Percentiles rank a stretch among this genome's conserved stretches.
Evolutionary conservation across 495 filamentous ascomycete species (phyloP).

Genomic region (Hypoxylon subgilvum): DNA sequence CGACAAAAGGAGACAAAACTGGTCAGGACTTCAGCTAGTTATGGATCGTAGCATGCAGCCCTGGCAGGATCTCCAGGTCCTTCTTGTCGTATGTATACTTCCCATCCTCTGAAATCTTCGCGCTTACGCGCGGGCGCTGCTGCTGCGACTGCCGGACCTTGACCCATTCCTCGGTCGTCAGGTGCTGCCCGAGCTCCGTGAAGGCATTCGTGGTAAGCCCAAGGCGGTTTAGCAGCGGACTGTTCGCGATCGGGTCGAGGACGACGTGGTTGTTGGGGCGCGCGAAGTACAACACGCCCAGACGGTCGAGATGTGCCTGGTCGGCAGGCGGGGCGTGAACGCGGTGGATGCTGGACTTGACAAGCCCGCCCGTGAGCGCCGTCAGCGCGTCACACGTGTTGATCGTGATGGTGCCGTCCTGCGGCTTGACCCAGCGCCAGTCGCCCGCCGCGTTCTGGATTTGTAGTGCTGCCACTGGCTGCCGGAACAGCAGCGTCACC

Average conservation of each 20-base stretch:
- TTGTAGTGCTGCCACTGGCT: slow-evolving; percentile 59
- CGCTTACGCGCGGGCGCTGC: slow-evolving; percentile 50
- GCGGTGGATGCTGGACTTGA: slow-evolving; percentile 59
- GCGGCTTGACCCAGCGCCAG: slow-evolving; percentile 59
- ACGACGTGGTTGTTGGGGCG: slow-evolving; percentile 52
- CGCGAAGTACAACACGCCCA: slow-evolving; percentile 58
- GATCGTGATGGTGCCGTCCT: slow-evolving; percentile 59
- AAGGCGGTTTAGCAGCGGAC: slow-evolving; percentile 50
- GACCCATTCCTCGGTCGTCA: slow-evolving; percentile 48
- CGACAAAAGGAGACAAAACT: no score
- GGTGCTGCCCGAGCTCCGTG: slow-evolving; percentile 40
- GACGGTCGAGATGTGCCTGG: slow-evolving; percentile 58
- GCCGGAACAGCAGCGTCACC: slow-evolving; percentile 61
- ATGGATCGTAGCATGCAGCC: slow-evolving; percentile 52
- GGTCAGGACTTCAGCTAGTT: slow-evolving; percentile 42
- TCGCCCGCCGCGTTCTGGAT: slow-evolving; percentile 51
- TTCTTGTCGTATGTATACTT: slow-evolving; percentile 45
- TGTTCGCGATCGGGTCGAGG: slow-evolving; percentile 53
- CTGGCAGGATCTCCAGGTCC: slow-evolving; percentile 57
- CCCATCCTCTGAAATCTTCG: slow-evolving; percentile 47
- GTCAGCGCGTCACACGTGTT: slow-evolving; percentile 60
- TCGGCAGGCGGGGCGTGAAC: slow-evolving; percentile 58
- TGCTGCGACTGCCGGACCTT: slow-evolving; percentile 47
- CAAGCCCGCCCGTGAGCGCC: slow-evolving; percentile 54
- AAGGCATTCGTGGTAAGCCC: slow-evolving; percentile 46